phyloP scores from a whole-genome alignment of 1,284 basidiomycete genomes.

The Apiotrichum domesticum region DNA sequence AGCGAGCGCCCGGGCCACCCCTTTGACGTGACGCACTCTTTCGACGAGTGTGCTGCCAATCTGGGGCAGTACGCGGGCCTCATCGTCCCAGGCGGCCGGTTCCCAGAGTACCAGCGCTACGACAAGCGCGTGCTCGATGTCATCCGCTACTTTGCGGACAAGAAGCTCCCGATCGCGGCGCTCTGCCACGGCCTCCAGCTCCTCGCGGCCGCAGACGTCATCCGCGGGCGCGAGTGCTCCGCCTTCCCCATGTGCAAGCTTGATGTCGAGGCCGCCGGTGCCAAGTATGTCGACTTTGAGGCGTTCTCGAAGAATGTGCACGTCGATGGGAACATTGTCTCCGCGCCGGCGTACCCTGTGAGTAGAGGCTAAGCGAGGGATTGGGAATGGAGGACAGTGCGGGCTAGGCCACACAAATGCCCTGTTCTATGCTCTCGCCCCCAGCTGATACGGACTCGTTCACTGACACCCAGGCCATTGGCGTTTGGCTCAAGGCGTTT shows the following conservation, averaged over 20 bases:
- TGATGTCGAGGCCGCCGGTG: constrained; percentile 18
- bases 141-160: constrained; percentile 10
- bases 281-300: constrained; percentile 18
- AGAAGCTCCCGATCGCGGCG: constrained; percentile 14
- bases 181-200: constrained; percentile 21
- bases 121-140: constrained; percentile 19
- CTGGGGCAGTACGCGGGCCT: constrained; percentile 17
- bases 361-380: background rate
- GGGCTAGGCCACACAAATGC: too few species aligned
- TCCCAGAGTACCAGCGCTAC: constrained; percentile 14
- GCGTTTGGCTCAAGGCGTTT: constrained; percentile 16
- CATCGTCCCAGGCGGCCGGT: constrained; percentile 18
- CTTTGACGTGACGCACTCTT: constrained; percentile 12
- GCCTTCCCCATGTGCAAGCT: constrained; percentile 22
- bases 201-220: constrained; percentile 15
- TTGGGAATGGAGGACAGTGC: too few species aligned
- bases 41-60: constrained; percentile 6
- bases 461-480: constrained; percentile 10
- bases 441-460: too few species aligned
- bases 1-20: constrained; percentile 18
- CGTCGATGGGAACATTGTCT: constrained; percentile 18
- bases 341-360: constrained; percentile 16
- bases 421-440: too few species aligned
- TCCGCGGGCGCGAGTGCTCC: constrained; percentile 16
- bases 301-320: constrained; percentile 17